Conservation (phyloP, 2,329 filamentous ascomycete species). For the Sporothrix pseudoabietina region DNA sequence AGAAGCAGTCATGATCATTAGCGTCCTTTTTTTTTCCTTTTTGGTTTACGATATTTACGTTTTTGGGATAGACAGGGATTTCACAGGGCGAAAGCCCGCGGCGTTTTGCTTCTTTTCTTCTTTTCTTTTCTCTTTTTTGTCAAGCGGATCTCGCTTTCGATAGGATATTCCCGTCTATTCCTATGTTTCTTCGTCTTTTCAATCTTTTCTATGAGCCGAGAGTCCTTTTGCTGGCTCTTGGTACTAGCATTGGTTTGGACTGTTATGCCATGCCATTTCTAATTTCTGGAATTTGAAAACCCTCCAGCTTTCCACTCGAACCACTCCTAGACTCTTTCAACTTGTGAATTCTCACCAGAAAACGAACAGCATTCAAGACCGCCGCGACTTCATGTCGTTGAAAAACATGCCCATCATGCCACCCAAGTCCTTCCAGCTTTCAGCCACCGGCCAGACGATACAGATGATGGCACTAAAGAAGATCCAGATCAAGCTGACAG, state of each 20-base stretch:
- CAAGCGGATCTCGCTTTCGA: not conserved
- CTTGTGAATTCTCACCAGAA: not conserved
- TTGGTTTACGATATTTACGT: not conserved
- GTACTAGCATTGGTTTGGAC: not conserved
- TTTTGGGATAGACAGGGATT: slow-evolving; percentile 25
- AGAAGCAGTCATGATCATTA: slow-evolving; percentile 14
- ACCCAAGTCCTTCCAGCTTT: slow-evolving; percentile 37
- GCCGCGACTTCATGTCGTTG: not conserved
- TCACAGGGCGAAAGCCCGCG: slow-evolving; percentile 23
- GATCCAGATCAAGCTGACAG: slow-evolving; percentile 47
- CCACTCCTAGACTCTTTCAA: not conserved
- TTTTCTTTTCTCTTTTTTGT: not conserved
- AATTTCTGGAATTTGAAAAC: slow-evolving; percentile 11
- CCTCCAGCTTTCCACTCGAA: not conserved
- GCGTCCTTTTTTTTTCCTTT: slow-evolving; percentile 8
- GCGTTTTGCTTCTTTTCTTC: slow-evolving; percentile 23
- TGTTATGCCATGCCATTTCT: not conserved
- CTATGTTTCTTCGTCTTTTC: not conserved
- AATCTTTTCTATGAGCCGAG: not conserved
- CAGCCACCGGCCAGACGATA: slow-evolving; percentile 46
- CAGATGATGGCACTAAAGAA: slow-evolving; percentile 45
- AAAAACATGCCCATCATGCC: slow-evolving; percentile 23
- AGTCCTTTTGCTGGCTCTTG: no score
- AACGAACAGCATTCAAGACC: not conserved
- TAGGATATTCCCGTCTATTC: slow-evolving; percentile 3